Conservation (phyloP, 257 asterid species). For the Ocimum tenuiflorum region DNA sequence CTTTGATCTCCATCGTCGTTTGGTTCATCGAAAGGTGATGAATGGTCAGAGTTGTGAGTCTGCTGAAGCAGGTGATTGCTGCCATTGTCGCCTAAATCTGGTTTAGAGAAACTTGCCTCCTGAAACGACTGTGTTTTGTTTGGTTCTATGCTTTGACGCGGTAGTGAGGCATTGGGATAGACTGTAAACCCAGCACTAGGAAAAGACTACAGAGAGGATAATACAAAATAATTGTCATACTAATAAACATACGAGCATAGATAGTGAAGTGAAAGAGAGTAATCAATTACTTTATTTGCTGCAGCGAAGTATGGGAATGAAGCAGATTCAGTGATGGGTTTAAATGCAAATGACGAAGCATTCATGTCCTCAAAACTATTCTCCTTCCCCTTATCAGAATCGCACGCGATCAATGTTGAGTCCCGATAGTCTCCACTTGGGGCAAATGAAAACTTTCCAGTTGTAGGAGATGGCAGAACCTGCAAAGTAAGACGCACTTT, state of each 20-base stretch:
- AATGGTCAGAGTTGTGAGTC: constrained; percentile 18
- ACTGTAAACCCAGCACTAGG: constrained; percentile 30
- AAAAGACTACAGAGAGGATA: constrained; percentile 47
- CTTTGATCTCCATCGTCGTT: constrained; percentile 51
- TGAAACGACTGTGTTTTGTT: constrained; percentile 22
- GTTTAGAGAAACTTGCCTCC: constrained; percentile 35
- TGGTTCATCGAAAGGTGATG: constrained; percentile 56
- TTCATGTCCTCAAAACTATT: constrained; percentile 38
- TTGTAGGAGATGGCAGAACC: constrained; percentile 65
- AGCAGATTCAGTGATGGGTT: constrained; percentile 43
- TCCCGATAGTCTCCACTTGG: constrained; percentile 30
- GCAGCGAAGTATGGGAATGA: constrained; percentile 35
- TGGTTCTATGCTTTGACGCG: constrained; percentile 25
- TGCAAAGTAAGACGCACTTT: constrained; percentile 2
- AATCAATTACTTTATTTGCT: constrained; percentile 39
- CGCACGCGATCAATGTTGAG: constrained; percentile 23
- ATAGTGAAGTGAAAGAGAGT: background rate
- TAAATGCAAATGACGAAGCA: constrained; percentile 59
- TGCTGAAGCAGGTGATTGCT: background rate
- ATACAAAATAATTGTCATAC: background rate
- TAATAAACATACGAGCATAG: background rate
- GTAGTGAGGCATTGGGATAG: constrained; percentile 30
- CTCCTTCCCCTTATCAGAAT: constrained; percentile 45
- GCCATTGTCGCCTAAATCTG: constrained; percentile 29
- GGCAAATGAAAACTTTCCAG: constrained; percentile 51